phyloP scores from a whole-genome alignment of 176 grass and related monocot species.

The Phragmites australis region DNA sequence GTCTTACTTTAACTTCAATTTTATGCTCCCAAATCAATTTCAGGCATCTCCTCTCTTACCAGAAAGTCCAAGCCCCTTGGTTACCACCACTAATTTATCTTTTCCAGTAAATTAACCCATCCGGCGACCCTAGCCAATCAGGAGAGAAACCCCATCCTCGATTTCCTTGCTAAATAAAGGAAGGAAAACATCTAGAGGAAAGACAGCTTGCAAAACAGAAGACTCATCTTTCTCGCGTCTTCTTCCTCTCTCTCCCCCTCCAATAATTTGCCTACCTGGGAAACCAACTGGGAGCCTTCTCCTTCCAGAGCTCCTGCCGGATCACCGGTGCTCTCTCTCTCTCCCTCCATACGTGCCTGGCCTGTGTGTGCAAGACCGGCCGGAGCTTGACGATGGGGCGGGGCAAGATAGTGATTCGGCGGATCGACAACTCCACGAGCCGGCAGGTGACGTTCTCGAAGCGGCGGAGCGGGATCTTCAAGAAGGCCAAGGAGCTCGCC shows the following conservation, averaged over 20 bases:
- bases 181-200: constrained; percentile 42
- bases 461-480: constrained; percentile 78
- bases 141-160: constrained; percentile 20
- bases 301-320: constrained; percentile 27
- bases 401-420: constrained; percentile 85
- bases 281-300: constrained; percentile 35
- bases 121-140: constrained; percentile 45
- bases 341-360: neutral
- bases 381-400: constrained; percentile 60
- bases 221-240: constrained; percentile 33
- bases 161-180: constrained; percentile 58
- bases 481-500: constrained; percentile 89
- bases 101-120: constrained; percentile 43
- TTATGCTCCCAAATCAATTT: constrained; percentile 32
- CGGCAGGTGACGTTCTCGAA: constrained; percentile 95
- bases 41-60: constrained; percentile 29
- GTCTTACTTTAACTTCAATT: neutral
- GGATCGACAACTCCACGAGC: constrained; percentile 94
- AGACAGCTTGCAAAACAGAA: constrained; percentile 42
- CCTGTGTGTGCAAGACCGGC: neutral
- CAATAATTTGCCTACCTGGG: constrained; percentile 39
- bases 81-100: constrained; percentile 32
- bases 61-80: constrained; percentile 31
- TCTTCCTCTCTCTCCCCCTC: constrained; percentile 16
- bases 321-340: constrained; percentile 27